These are phyloP conservation scores for Eragrostis tef DNA, from an alignment of 202 grass and related monocot genomes.

Conservation along the genomic window DNA sequence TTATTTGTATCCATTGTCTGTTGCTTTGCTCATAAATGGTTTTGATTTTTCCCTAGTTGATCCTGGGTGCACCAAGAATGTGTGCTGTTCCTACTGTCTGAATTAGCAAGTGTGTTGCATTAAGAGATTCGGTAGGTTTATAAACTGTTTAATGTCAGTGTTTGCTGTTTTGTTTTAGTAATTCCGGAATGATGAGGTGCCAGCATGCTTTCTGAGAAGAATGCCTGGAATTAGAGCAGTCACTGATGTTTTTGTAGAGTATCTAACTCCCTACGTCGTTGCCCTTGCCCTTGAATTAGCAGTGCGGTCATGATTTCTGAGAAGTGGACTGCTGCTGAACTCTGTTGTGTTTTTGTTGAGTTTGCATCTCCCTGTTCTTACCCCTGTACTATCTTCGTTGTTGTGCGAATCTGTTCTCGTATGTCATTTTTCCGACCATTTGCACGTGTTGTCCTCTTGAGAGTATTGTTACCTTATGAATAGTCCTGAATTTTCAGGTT, in stretches of 20 bases:
- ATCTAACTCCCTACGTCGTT: not conserved
- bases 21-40: not conserved
- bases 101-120: not conserved
- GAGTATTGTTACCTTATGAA: not conserved
- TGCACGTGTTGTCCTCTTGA: not conserved
- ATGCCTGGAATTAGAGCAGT: not conserved
- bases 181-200: not conserved
- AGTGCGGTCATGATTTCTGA: not conserved
- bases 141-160: not conserved
- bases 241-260: not conserved
- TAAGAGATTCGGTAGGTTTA: not conserved
- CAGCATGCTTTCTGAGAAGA: not conserved
- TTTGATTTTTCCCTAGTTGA: not conserved
- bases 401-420: constrained; percentile 1
- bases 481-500: not conserved
- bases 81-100: constrained; percentile 2
- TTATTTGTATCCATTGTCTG: not conserved
- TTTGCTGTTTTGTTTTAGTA: constrained; percentile 1
- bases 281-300: not conserved
- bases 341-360: not conserved
- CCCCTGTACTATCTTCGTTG: not conserved
- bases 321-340: not conserved
- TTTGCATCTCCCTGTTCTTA: not conserved
- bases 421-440: not conserved
- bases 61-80: not conserved